Percentiles rank a stretch among this genome's conserved stretches.
Evolutionary conservation across 2,329 filamentous ascomycete species (phyloP).

Genomic region (Boeremia lycopersici): DNA sequence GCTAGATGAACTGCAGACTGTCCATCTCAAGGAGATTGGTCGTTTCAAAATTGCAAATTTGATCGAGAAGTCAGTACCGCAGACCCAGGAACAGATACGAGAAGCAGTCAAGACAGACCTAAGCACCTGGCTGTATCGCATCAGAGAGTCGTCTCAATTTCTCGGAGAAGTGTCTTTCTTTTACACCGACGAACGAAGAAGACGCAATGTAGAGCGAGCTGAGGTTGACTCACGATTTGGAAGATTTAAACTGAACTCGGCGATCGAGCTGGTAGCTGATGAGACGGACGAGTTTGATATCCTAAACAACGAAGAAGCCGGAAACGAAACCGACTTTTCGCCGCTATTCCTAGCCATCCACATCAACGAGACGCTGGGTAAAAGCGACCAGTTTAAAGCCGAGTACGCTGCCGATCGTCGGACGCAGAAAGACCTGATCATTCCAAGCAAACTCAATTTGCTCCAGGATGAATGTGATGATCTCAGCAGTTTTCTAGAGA

Average conservation of each 20-base stretch:
- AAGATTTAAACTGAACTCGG: conserved; percentile 91
- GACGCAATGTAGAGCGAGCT: conserved; percentile 80
- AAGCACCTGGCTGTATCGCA: conserved; percentile 94
- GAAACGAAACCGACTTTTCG: conserved; percentile 91
- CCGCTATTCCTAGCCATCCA: conserved; percentile 94
- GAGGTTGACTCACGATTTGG: conserved; percentile 76
- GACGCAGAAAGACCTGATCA: conserved; percentile 87
- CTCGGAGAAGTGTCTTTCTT: conserved; percentile 96
- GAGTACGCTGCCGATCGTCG: conserved; percentile 93
- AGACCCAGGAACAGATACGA: conserved; percentile 89
- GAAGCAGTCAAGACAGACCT: conserved; percentile 97
- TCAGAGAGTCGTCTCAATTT: conserved; percentile 94
- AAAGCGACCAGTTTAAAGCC: conserved; percentile 85
- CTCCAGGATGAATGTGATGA: conserved; percentile 82
- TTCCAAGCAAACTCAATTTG: conserved; percentile 77
- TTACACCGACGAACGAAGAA: conserved; percentile 86
- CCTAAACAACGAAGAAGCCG: conserved; percentile 80
- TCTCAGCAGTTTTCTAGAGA: conserved; percentile 88
- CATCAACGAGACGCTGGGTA: conserved; percentile 92
- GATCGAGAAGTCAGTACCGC: conserved; percentile 94
- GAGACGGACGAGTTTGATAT: conserved; percentile 96
- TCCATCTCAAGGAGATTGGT: conserved; percentile 91
- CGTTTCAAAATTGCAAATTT: conserved; percentile 94
- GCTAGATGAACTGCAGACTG: conserved; percentile 93
- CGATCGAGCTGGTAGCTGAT: conserved; percentile 93